These are phyloP conservation scores for Termitomyces sp. DNA, from an alignment of 768 basidiomycete species.

Conservation along the genomic window DNA sequence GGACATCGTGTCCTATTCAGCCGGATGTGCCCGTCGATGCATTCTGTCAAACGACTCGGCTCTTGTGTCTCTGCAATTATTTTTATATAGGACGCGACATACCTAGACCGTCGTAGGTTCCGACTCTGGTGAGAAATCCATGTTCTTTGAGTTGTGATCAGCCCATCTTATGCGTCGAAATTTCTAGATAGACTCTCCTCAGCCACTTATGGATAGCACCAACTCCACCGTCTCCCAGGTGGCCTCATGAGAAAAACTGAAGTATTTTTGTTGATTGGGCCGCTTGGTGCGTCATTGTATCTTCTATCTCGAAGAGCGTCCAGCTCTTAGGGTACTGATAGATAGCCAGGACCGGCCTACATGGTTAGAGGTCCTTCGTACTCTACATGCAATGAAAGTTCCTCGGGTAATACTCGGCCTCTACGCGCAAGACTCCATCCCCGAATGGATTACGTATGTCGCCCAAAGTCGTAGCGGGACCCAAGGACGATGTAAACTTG, in stretches of 20 bases:
- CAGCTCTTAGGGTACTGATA: conserved; percentile 21
- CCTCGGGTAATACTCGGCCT: conserved; percentile 36
- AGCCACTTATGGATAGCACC: conserved; percentile 73
- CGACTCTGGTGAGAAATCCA: conserved; percentile 57
- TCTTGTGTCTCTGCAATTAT: not conserved
- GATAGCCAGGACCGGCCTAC: conserved; percentile 58
- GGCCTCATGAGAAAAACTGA: conserved; percentile 72
- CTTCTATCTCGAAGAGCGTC: not conserved
- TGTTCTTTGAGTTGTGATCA: conserved; percentile 58
- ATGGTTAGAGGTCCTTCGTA: conserved; percentile 41
- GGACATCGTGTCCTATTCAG: not conserved
- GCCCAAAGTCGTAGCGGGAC: conserved; percentile 53
- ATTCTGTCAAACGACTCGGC: not conserved
- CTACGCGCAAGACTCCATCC: conserved; percentile 67
- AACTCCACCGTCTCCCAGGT: conserved; percentile 48
- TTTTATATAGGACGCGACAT: too few species aligned
- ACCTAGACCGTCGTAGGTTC: conserved; percentile 76
- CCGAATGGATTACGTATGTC: conserved; percentile 70
- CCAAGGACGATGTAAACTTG: conserved; percentile 36
- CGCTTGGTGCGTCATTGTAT: conserved; percentile 60
- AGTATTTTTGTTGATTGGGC: conserved; percentile 87
- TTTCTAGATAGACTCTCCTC: conserved; percentile 49
- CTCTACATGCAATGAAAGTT: conserved; percentile 16
- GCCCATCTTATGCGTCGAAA: not conserved
- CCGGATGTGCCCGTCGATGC: not conserved